Evolutionary conservation across 2,329 filamentous ascomycete species (phyloP).

Genomic region (Phaeoacremonium minimum): DNA sequence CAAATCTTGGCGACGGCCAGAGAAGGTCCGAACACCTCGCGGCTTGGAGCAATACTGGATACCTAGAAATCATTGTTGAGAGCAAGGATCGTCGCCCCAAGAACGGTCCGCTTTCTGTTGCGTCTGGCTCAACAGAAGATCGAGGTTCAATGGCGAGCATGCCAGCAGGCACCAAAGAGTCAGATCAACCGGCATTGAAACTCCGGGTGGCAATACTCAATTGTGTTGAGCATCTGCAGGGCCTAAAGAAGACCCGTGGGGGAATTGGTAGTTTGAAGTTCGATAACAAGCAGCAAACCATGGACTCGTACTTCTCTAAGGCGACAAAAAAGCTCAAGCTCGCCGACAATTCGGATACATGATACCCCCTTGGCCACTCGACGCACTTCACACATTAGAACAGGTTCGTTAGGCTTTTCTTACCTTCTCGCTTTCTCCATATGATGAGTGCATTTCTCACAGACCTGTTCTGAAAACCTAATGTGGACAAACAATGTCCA

Average conservation of each 20-base stretch:
- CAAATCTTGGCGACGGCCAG: conserved; percentile 9
- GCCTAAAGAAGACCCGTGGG: conserved; percentile 73
- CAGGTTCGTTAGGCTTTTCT: too few species aligned
- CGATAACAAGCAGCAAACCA: conserved; percentile 70
- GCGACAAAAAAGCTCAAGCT: conserved; percentile 43
- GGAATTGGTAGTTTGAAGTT: conserved; percentile 76
- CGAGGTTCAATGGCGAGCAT: not conserved
- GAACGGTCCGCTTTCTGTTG: conserved; percentile 5
- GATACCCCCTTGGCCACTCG: not conserved
- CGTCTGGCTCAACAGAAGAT: not conserved
- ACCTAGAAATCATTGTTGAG: conserved; percentile 26
- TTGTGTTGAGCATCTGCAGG: conserved; percentile 64
- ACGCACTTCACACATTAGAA: not conserved
- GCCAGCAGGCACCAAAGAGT: conserved; percentile 2
- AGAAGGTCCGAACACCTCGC: conserved; percentile 19
- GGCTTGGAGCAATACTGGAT: conserved; percentile 51
- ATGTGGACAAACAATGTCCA: not conserved
- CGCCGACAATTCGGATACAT: not conserved
- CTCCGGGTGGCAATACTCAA: conserved; percentile 59
- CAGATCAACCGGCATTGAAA: conserved; percentile 1
- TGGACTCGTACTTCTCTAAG: conserved; percentile 68
- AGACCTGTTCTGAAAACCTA: not conserved
- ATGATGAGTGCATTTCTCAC: not conserved
- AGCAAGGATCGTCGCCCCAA: not conserved
- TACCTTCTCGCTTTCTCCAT: too few species aligned